Percentiles rank a stretch among this genome's conserved stretches.
Conservation (phyloP, 345 rosid species). For the Aethionema arabicum region DNA sequence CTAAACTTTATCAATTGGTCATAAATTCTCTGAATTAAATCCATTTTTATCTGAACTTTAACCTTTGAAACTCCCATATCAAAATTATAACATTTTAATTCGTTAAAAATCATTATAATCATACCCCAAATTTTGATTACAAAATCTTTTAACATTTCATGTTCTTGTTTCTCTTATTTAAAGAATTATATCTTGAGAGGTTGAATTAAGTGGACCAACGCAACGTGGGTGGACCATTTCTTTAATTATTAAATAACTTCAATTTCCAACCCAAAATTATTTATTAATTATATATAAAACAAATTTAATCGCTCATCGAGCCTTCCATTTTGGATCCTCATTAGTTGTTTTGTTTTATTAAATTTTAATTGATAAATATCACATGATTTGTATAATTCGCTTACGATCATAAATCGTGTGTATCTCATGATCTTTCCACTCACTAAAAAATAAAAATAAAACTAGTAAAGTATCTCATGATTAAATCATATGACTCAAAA, state of each 20-base stretch:
- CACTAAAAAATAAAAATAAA: no score
- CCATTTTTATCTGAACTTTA: slow-evolving; percentile 20
- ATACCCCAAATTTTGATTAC: no score
- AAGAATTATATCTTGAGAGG: slow-evolving; percentile 21
- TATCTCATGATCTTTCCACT: no score
- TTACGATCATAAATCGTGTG: no score
- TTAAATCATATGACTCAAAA: no score
- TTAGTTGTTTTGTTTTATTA: no score
- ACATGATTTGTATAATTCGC: no score
- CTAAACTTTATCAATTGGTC: slow-evolving; percentile 17
- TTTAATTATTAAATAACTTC: slow-evolving; percentile 25
- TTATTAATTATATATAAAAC: background rate
- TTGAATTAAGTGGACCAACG: slow-evolving; percentile 15
- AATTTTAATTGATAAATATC: no score
- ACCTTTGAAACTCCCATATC: slow-evolving; percentile 16
- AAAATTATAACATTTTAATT: background rate
- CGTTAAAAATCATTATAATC: no score
- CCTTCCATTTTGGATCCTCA: slow-evolving; percentile 18
- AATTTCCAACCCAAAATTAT: slow-evolving; percentile 9
- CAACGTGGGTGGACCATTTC: slow-evolving; percentile 35
- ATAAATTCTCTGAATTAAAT: slow-evolving; percentile 30
- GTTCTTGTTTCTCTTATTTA: slow-evolving; percentile 10
- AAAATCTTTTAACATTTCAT: background rate
- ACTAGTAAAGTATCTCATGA: no score
- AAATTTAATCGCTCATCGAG: slow-evolving; percentile 1